phyloP scores from a whole-genome alignment of 2,329 filamentous ascomycete genomes.

The Aspergillus costaricaensis region DNA sequence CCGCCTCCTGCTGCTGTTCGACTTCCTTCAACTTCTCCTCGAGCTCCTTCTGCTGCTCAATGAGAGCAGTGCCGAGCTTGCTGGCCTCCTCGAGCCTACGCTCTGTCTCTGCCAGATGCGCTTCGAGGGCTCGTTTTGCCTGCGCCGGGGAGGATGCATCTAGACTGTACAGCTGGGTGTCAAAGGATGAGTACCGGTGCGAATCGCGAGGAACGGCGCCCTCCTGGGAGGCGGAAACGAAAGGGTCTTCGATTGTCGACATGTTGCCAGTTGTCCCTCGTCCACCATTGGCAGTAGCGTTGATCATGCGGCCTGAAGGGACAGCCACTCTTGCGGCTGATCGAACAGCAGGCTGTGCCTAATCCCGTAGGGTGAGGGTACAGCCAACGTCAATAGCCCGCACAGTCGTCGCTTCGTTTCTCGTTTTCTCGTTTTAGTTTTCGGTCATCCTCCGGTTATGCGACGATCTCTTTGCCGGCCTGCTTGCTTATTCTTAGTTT shows the following conservation, averaged over 20 bases:
- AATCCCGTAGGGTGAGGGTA: conserved; percentile 22
- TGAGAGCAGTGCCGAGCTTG: conserved; percentile 80
- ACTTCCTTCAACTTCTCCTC: conserved; percentile 81
- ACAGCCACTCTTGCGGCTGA: conserved; percentile 5
- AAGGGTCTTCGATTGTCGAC: conserved; percentile 56
- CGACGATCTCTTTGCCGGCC: conserved; percentile 10
- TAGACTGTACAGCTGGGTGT: conserved; percentile 75
- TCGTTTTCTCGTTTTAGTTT: conserved; percentile 25
- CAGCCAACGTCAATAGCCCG: conserved; percentile 25
- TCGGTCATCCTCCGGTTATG: conserved; percentile 33
- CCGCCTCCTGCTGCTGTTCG: conserved; percentile 72
- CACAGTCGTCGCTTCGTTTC: conserved; percentile 28
- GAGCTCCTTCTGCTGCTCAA: conserved; percentile 83
- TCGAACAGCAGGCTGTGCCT: conserved; percentile 3
- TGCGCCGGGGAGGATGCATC: conserved; percentile 83
- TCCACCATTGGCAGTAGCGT: conserved; percentile 14
- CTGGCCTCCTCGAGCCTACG: conserved; percentile 88
- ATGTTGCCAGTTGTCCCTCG: conserved; percentile 21
- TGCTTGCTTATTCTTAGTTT: conserved; percentile 6
- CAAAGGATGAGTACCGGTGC: conserved; percentile 80
- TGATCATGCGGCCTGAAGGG: conserved; percentile 15
- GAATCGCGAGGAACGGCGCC: conserved; percentile 44
- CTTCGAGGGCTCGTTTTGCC: conserved; percentile 83
- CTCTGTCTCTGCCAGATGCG: conserved; percentile 89
- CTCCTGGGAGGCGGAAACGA: conserved; percentile 53